These are phyloP conservation scores for Podila epigama DNA, from an alignment of 192 early-diverging fungal genomes.

Conservation along the genomic window DNA sequence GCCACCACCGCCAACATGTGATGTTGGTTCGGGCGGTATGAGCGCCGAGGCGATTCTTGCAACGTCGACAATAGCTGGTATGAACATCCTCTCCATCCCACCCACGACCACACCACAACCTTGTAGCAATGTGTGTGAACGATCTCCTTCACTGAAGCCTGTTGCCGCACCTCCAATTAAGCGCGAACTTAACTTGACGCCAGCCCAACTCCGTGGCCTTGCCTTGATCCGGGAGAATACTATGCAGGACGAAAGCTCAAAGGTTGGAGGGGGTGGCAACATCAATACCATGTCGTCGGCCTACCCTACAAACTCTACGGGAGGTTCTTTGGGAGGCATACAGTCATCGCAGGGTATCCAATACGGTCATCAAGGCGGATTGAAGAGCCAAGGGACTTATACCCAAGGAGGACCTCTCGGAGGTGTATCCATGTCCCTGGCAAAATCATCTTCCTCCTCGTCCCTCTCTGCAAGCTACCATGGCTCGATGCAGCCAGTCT, in stretches of 20 bases:
- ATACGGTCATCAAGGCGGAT: slow-evolving; percentile 5
- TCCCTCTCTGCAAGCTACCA: slow-evolving; percentile 23
- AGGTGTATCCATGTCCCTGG: neutral
- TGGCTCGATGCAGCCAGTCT: neutral
- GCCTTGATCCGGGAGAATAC: slow-evolving; percentile 33
- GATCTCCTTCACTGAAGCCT: neutral
- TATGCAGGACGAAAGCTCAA: slow-evolving; percentile 28
- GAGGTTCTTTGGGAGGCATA: neutral
- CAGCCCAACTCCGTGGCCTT: slow-evolving; percentile 28
- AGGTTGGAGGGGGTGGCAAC: slow-evolving; percentile 36
- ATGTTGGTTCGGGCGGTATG: neutral
- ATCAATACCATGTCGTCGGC: slow-evolving; percentile 4
- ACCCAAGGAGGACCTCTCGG: slow-evolving; percentile 3
- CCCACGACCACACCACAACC: neutral
- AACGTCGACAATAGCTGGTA: slow-evolving; percentile 23
- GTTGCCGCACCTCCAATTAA: slow-evolving; percentile 1
- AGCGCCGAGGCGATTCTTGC: neutral
- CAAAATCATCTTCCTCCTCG: slow-evolving; percentile 14
- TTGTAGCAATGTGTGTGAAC: neutral
- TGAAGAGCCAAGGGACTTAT: slow-evolving; percentile 6
- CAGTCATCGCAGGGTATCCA: slow-evolving; percentile 2
- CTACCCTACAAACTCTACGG: slow-evolving; percentile 1
- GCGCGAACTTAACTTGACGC: slow-evolving; percentile 32
- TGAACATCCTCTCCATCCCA: neutral
- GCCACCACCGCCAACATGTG: slow-evolving; percentile 14